phyloP scores from a whole-genome alignment of 1,139 yeast genomes.

The Sugiyamaella neomexicana region DNA sequence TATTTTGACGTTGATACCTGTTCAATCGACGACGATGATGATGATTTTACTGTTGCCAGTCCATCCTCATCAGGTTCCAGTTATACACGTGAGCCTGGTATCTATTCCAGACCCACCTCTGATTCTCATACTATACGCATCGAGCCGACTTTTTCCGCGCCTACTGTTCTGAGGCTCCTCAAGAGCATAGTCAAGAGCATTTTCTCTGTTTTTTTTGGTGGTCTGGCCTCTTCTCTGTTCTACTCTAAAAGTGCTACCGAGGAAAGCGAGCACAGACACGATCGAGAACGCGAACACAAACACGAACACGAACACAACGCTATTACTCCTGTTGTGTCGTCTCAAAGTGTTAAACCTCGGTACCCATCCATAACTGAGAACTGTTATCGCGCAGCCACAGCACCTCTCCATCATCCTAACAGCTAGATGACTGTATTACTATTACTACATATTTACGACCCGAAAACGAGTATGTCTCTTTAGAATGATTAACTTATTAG shows the following conservation, averaged over 20 bases:
- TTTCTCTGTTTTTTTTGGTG: neutral
- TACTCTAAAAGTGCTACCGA: neutral
- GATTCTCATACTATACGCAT: constrained; percentile 5
- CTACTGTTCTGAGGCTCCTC: constrained; percentile 5
- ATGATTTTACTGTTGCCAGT: neutral
- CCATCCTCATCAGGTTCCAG: neutral
- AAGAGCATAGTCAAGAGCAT: constrained; percentile 2
- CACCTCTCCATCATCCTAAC: neutral
- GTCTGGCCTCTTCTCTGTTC: neutral
- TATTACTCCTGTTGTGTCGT: neutral
- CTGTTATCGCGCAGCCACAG: constrained; percentile 13
- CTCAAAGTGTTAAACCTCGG: constrained; percentile 12
- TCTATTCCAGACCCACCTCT: neutral
- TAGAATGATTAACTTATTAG: constrained; percentile 2
- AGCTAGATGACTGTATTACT: neutral
- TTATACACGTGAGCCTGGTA: neutral
- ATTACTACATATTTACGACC: neutral
- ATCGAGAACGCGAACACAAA: too few species aligned
- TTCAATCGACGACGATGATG: constrained; percentile 5
- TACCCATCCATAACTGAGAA: constrained; percentile 20
- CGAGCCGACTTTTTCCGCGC: constrained; percentile 13
- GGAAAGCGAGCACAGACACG: neutral
- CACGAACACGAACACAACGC: neutral
- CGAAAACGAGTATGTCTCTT: neutral
- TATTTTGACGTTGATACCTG: neutral